These are phyloP conservation scores for Dorcoceras hygrometricum DNA, from an alignment of 257 asterid genomes.

Conservation along the genomic window DNA sequence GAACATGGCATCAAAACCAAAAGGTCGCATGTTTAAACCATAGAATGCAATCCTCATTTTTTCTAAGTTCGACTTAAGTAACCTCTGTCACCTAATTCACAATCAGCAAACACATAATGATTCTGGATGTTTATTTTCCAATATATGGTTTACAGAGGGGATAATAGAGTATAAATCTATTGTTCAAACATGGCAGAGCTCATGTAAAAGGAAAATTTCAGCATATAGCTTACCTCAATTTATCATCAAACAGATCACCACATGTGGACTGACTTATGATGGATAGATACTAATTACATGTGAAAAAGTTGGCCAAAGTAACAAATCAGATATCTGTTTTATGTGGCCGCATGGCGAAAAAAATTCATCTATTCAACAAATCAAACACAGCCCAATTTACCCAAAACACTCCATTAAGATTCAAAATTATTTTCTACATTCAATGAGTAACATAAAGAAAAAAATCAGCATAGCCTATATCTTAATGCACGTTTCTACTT, in stretches of 20 bases:
- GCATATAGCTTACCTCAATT: neutral
- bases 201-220: too few relatives aligned
- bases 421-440: too few relatives aligned
- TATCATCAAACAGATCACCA: neutral
- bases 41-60: neutral
- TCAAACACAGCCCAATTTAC: neutral
- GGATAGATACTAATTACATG: neutral
- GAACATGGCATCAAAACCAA: neutral
- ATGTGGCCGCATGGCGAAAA: neutral
- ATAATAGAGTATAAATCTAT: too few relatives aligned
- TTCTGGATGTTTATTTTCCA: neutral
- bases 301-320: too few relatives aligned
- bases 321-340: neutral
- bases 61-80: neutral
- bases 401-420: neutral
- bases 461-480: neutral
- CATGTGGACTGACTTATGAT: neutral
- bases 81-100: neutral
- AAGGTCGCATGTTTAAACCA: neutral
- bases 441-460: neutral
- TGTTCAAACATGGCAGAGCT: too few relatives aligned
- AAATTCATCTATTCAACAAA: too few relatives aligned
- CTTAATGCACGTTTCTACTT: neutral
- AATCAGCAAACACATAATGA: too few relatives aligned
- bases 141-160: neutral